A percentile compares a stretch with the other conserved stretches of the same genome.
These are phyloP conservation scores for Eimeria tenella DNA, from an alignment of 169 alveolate species.

Conservation along the genomic window DNA sequence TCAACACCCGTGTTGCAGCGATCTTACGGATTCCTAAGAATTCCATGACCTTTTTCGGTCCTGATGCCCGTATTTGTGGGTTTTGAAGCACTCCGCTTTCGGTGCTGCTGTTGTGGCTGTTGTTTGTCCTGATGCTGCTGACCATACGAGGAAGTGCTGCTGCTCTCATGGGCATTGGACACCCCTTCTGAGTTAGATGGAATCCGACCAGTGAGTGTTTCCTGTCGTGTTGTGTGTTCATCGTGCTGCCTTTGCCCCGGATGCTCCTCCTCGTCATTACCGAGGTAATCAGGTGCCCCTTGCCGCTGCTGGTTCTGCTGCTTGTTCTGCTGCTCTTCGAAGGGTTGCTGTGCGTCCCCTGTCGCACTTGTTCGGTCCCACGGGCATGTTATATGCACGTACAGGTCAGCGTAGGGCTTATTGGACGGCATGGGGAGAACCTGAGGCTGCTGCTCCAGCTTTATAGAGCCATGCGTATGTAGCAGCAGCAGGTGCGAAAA, in stretches of 20 bases:
- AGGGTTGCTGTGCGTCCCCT: slow-evolving; percentile 10
- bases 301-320: neutral
- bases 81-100: no score
- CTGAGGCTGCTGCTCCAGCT: slow-evolving; percentile 31
- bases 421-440: neutral
- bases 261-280: neutral
- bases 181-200: neutral
- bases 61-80: no score
- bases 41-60: no score
- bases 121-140: neutral
- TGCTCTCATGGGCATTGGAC: neutral
- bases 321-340: neutral
- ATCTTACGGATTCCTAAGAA: no score
- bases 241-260: slow-evolving; percentile 19
- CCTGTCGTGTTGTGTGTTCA: neutral
- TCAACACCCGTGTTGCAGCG: no score
- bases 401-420: slow-evolving; percentile 41
- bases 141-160: neutral
- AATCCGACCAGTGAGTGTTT: neutral
- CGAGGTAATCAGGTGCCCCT: neutral
- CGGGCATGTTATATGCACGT: slow-evolving; percentile 24
- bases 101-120: no score
- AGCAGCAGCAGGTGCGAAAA: slow-evolving; percentile 50
- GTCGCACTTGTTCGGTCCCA: slow-evolving; percentile 17
- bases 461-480: slow-evolving; percentile 45